Evolutionary conservation across 2,329 filamentous ascomycete species (phyloP), one percentile per base, ranked within the genome.

Genomic region (Sordariomycetes sp.): DNA sequence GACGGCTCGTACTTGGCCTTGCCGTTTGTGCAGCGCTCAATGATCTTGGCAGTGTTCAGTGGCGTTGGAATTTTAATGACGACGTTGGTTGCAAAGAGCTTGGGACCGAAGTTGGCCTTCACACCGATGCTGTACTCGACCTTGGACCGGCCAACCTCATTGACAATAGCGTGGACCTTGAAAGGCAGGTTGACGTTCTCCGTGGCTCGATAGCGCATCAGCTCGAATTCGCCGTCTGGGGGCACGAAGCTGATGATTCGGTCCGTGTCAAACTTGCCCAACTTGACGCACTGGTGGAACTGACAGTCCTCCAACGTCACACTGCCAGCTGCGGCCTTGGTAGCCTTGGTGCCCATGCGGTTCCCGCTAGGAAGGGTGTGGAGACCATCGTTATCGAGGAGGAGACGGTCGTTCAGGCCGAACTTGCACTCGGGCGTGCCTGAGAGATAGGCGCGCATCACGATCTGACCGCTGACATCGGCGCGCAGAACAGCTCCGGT

Each of bases 371-470:
- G 78, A 6, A 82, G 65, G 28, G 73, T 72, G 46, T 74, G 58
- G 30, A 84, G 61, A 33, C 76, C 73, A 53, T 85, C 74, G 35
- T 77, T 75, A 51, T 95, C 92, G n/a, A 98, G 72, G 2, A 96
- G 75, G 4, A 98, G 70, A 7, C 92, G 80, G 58, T 98, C 92
- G 57, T 98, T 98, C 27, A 98, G 79, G 6, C 92, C 92, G 49
- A 98, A 98, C 59, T 98, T 98, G 74, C 92, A 98, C 62, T 98
- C 92, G 8, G 92, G 92, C 2, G 88, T 98, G 21, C 93, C 92
- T 15, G 86, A 85, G 18, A 98, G 79, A 54, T 98, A 98, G 40
- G 92, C 92, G 49, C 92, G 86, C 92, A 98, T 98, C 50, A 98
- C 77, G 50, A 98, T 98, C 55, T 96, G 88, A 33, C 92, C 92